Base-by-base conservation (phyloP, 768 basidiomycete genomes). In the Pleurotus tuoliensis region DNA sequence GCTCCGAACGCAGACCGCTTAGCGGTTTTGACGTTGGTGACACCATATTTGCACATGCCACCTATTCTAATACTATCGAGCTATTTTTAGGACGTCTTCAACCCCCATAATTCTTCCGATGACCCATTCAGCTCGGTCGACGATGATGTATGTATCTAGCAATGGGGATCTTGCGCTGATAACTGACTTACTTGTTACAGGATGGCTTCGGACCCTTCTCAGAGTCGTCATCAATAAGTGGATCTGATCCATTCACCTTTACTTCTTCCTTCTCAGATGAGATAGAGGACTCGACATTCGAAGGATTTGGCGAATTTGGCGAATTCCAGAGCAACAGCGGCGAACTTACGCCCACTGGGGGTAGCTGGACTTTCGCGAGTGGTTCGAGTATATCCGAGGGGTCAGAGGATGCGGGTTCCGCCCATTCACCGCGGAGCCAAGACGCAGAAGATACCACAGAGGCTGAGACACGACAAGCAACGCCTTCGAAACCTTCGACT, bases 171-270 rank as follows among this genome's bases (percentile, higher is more conserved):
- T 38, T 16, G 57, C 40, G 25, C 27, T 27, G 20, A 27, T 34
- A 38, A 37, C 56, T 56, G 48, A 24, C 20, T 47, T 43, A 46
- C 40, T 58, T 16, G 18, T 61, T 40, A 38, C 71, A 88, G 69
- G 88, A 87, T 55, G 78, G 72, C n/a, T 90, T 90, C 67, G 91
- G 90, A 2, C 89, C 91, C 5, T 92, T 93, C 71, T 84, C 90
- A 1, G 88, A 90, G 65, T 65, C 83, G 1, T 76, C 83, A 1
- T 77, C 79, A 1, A 64, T 75, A 0, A 70, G 71, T 40, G 71
- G 75, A 27, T 63, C 77, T 15, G 76, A 87, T 58, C 80, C 81
- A 0, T 89, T 90, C 69, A 81, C 78, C 2, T 82, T 82, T 60
- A 72, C 76, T 3, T 79, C 81, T 1, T 77, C 81, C 2, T 80